Base-by-base conservation (phyloP, 2,329 filamentous ascomycete genomes). In the Xylariales sp. region DNA sequence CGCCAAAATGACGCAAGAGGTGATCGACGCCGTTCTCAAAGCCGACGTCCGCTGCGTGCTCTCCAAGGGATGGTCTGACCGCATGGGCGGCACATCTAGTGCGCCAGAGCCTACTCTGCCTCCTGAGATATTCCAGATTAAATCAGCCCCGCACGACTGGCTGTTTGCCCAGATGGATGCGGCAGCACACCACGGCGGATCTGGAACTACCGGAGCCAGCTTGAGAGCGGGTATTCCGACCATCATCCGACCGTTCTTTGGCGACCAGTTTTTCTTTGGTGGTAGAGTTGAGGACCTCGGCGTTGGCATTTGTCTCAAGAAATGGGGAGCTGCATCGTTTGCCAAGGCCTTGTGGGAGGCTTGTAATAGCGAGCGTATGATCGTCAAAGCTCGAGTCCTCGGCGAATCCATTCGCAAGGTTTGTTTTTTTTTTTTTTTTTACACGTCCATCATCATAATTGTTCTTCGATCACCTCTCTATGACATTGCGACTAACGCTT, bases 221-320 rank as follows among this genome's bases (percentile, higher is more conserved):
- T 69, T 98, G 33, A 77, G 93, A 37, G 90, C 90, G 1, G 93
- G 93, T 3, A 79, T 95, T 5, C 93, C 93, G 0, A 97, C 93
- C 1, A 90, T 98, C 46, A 85, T 97, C 56, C 87, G 91, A 44
- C 93, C 93, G 0, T 98, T 97, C 69, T 98, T 98, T 56, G 93
- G 93, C 5, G 93, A 98, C 53, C 93, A 98, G 57, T 96, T 85
- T 71, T 98, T 98, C 70, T 97, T 95, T 52, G 93, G 89, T 6
- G 78, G 74, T 20, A 77, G 93, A 4, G 85, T 97, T 2, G 89
- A 97, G 59, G 91, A 97, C 54, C 71, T 98, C 5, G 91, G 93
- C 1, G 93, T 97, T 3, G 93, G 93, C 0, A 82, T 95, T 15
- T 88, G 83, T 55, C 72, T 98, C 51, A 89, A 85, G 68, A 93